Conservation (phyloP, 1,284 basidiomycete species). For the Entoloma clypeatum region DNA sequence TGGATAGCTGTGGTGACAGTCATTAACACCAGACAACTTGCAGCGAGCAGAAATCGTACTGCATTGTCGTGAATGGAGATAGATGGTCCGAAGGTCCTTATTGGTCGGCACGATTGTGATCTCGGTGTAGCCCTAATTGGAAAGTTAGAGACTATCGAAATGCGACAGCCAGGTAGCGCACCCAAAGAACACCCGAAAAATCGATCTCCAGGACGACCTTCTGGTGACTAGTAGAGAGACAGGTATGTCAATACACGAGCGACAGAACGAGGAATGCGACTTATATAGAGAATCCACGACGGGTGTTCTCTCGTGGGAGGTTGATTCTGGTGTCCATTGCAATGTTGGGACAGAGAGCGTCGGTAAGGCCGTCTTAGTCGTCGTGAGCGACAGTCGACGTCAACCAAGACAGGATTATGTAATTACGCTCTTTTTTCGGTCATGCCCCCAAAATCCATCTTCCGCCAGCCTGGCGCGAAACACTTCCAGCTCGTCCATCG, state of each 20-base stretch:
- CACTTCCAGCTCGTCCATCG: constrained; percentile 98
- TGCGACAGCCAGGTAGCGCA: constrained; percentile 32
- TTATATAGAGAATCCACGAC: constrained; percentile 84
- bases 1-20: constrained; percentile 57
- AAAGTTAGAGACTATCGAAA: constrained; percentile 22
- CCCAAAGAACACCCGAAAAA: constrained; percentile 78
- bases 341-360: constrained; percentile 17
- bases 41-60: constrained; percentile 44
- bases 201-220: constrained; percentile 88
- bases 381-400: no score
- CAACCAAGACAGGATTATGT: constrained; percentile 31
- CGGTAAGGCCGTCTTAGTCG: constrained; percentile 24
- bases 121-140: constrained; percentile 81
- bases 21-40: constrained; percentile 15
- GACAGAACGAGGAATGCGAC: constrained; percentile 41
- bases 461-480: constrained; percentile 82
- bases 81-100: constrained; percentile 72
- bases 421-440: constrained; percentile 28
- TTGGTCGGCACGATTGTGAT: constrained; percentile 80
- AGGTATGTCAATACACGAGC: constrained; percentile 42
- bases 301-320: constrained; percentile 71
- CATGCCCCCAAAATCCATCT: constrained; percentile 81
- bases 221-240: constrained; percentile 83
- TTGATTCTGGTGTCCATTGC: constrained; percentile 44
- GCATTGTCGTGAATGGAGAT: constrained; percentile 84